These are phyloP conservation scores for Emergomyces orientalis DNA, from an alignment of 2,329 filamentous ascomycete species.

Conservation along the genomic window DNA sequence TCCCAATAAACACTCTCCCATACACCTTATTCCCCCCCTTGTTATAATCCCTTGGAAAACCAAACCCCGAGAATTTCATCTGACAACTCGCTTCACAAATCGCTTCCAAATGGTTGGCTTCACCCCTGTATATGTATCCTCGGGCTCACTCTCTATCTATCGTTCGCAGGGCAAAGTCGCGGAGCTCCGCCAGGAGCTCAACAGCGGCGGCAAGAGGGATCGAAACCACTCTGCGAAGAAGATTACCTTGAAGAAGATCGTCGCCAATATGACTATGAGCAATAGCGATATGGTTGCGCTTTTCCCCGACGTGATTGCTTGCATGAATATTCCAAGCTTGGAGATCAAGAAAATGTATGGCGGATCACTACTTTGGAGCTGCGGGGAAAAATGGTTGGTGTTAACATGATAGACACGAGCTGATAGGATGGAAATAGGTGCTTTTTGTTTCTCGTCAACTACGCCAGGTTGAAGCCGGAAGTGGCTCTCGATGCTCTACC, in stretches of 20 bases:
- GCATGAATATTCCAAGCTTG: slow-evolving; percentile 88
- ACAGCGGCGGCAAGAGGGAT: slow-evolving; percentile 92
- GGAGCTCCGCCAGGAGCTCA: slow-evolving; percentile 88
- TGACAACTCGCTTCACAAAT: background rate
- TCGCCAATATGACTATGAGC: slow-evolving; percentile 99
- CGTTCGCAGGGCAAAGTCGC: slow-evolving; percentile 87
- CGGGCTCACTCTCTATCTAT: slow-evolving; percentile 26
- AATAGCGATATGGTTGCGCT: slow-evolving; percentile 99
- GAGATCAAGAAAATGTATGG: slow-evolving; percentile 98
- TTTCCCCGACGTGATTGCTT: slow-evolving; percentile 88
- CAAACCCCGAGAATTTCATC: background rate
- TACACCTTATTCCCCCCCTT: background rate
- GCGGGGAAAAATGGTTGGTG: background rate
- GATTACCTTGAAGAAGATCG: slow-evolving; percentile 97
- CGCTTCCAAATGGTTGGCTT: slow-evolving; percentile 23
- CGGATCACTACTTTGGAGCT: background rate
- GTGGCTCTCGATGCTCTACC: slow-evolving; percentile 88
- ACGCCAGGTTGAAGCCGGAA: slow-evolving; percentile 87
- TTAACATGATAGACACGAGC: background rate
- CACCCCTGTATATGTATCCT: slow-evolving; percentile 22
- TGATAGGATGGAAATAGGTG: slow-evolving; percentile 53
- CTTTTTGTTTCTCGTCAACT: slow-evolving; percentile 95
- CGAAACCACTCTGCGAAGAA: slow-evolving; percentile 94
- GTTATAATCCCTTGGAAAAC: background rate
- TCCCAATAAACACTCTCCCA: background rate